Conservation (phyloP, 495 filamentous ascomycete genomes). For the Beverwykella pulmonaria region DNA sequence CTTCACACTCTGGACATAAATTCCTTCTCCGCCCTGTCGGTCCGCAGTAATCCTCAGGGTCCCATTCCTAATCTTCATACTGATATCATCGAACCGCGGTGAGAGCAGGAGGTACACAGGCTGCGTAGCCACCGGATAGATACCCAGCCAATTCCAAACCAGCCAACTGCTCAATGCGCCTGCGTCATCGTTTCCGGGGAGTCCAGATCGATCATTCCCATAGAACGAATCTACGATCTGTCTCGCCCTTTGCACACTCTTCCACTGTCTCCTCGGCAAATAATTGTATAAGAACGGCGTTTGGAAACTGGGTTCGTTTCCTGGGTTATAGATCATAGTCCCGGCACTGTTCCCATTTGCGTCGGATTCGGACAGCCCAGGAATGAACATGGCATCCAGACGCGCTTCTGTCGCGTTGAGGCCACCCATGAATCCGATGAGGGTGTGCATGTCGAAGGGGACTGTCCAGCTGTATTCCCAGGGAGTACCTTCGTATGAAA, state of each 20-base stretch:
- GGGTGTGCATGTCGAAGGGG: conserved; percentile 41
- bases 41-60: conserved; percentile 36
- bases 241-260: conserved; percentile 30
- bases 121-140: conserved; percentile 42
- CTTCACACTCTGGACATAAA: conserved; percentile 43
- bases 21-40: conserved; percentile 20
- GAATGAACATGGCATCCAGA: conserved; percentile 41
- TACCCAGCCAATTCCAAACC: conserved; percentile 43
- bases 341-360: conserved; percentile 38
- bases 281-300: conserved; percentile 45
- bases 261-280: conserved; percentile 39
- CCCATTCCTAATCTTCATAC: conserved; percentile 33
- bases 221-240: conserved; percentile 17
- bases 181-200: conserved; percentile 44
- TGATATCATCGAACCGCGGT: conserved; percentile 42
- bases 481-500: conserved; percentile 39
- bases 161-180: conserved; percentile 41
- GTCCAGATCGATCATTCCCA: conserved; percentile 32
- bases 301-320: conserved; percentile 43
- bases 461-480: conserved; percentile 40
- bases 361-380: conserved; percentile 29
- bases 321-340: conserved; percentile 6
- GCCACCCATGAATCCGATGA: conserved; percentile 45
- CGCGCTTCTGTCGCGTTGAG: conserved; percentile 30
- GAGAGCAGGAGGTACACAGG: conserved; percentile 40